A percentile compares a stretch with the other conserved stretches of the same genome.
phyloP scores from a whole-genome alignment of 495 filamentous ascomycete genomes.

The Diplogelasinospora grovesii region DNA sequence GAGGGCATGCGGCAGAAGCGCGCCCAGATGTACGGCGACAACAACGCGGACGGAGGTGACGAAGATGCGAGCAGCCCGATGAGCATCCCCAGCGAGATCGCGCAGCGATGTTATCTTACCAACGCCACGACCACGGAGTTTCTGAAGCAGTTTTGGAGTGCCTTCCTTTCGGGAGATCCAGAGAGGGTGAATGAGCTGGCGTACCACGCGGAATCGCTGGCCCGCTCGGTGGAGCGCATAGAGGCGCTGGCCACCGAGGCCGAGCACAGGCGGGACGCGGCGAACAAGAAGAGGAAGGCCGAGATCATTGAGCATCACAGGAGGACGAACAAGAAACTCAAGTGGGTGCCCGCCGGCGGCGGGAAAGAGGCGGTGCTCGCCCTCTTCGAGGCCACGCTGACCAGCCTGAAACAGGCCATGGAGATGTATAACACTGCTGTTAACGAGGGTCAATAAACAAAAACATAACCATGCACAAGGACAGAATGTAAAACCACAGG shows the following conservation, averaged over 20 bases:
- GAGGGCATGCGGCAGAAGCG: conserved; percentile 46
- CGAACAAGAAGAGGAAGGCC: conserved; percentile 56
- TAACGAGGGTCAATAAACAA: too few species aligned
- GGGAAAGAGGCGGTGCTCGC: conserved; percentile 69
- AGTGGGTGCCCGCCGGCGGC: conserved; percentile 60
- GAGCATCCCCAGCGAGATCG: conserved; percentile 57
- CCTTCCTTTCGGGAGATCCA: conserved; percentile 73
- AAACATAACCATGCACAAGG: too few species aligned
- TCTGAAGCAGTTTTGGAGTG: conserved; percentile 89
- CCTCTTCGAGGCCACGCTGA: conserved; percentile 64
- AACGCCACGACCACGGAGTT: conserved; percentile 93
- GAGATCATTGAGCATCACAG: conserved; percentile 62
- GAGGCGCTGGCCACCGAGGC: conserved; percentile 73
- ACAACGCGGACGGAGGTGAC: conserved; percentile 11
- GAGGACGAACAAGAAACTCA: conserved; percentile 62
- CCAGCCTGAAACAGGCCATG: conserved; percentile 58
- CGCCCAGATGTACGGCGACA: conserved; percentile 42
- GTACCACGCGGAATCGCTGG: conserved; percentile 70
- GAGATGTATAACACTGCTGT: conserved; percentile 55
- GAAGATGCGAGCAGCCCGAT: conserved; percentile 46
- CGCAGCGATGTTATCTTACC: conserved; percentile 71
- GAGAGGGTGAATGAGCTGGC: conserved; percentile 68
- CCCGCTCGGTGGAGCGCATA: conserved; percentile 69
- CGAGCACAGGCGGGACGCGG: conserved; percentile 60
- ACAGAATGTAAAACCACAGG: too few species aligned